Conservation (phyloP, 345 rosid species). For the Populus deltoides region DNA sequence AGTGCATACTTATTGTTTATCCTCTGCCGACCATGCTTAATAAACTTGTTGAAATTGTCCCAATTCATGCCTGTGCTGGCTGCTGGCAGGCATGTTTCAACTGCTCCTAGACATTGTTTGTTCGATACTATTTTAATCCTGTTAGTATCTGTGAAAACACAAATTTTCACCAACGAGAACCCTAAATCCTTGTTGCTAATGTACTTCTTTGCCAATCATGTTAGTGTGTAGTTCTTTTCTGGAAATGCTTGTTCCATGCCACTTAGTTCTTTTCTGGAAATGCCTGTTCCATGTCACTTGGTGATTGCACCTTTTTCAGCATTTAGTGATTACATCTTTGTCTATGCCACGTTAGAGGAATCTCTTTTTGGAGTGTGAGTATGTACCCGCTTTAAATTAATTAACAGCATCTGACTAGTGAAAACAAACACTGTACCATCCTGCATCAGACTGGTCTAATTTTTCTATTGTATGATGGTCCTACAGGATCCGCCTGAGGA, state of each 20-base stretch:
- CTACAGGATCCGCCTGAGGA: slow-evolving; percentile 91
- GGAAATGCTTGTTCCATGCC: not conserved
- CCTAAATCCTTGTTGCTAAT: not conserved
- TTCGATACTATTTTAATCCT: not conserved
- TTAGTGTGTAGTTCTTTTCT: not conserved
- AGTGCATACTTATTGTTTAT: not conserved
- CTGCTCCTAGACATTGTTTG: not conserved
- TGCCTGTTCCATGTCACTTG: not conserved
- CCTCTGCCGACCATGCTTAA: not conserved
- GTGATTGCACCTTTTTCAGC: not conserved
- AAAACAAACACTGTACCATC: not conserved
- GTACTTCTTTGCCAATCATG: not conserved
- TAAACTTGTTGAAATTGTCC: not conserved
- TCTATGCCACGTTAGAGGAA: not conserved
- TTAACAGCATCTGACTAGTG: not conserved
- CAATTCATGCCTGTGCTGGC: not conserved
- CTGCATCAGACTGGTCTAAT: slow-evolving; percentile 5
- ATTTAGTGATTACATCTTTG: not conserved
- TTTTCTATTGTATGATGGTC: slow-evolving; percentile 16
- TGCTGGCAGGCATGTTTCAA: not conserved
- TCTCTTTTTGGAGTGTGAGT: not conserved
- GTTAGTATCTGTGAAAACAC: not conserved
- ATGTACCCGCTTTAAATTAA: not conserved
- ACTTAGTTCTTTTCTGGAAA: not conserved
- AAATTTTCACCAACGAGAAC: not conserved